Evolutionary conservation across 1,139 yeast genomes (phyloP).

Genomic region (Candida glucosophila): DNA sequence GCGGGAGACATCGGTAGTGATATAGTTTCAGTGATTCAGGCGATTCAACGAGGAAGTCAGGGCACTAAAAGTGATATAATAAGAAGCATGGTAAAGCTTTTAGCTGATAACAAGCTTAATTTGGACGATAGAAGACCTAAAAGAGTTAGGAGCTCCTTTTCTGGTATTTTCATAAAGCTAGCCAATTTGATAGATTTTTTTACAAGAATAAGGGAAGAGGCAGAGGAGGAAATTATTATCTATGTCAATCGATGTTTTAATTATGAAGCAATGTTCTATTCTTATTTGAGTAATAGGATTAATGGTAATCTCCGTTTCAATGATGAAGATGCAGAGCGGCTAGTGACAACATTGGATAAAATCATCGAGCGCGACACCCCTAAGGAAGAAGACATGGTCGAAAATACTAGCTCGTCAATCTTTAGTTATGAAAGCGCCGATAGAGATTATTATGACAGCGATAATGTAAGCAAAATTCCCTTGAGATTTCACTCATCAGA

Average conservation of each 20-base stretch:
- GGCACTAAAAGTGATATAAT: too few species aligned
- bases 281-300: too few species aligned
- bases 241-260: constrained; percentile 14
- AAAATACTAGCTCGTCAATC: constrained; percentile 11
- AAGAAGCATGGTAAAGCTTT: too few species aligned
- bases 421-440: constrained; percentile 12
- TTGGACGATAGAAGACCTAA: constrained; percentile 11
- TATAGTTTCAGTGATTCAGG: too few species aligned
- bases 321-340: constrained; percentile 17
- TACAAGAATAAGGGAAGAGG: constrained; percentile 12
- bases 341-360: constrained; percentile 15
- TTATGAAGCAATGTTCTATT: constrained; percentile 14
- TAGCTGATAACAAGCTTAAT: too few species aligned
- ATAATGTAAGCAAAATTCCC: too few species aligned
- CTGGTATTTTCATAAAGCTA: constrained; percentile 11
- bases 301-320: not conserved
- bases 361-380: constrained; percentile 7
- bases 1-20: too few species aligned
- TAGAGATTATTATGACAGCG: constrained; percentile 5
- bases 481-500: too few species aligned
- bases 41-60: too few species aligned
- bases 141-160: constrained; percentile 13
- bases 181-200: constrained; percentile 15
- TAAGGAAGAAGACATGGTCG: constrained; percentile 7
- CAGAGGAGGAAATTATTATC: constrained; percentile 12